Conservation (phyloP, 2,329 filamentous ascomycete species). For the Keithomyces neogunnii region DNA sequence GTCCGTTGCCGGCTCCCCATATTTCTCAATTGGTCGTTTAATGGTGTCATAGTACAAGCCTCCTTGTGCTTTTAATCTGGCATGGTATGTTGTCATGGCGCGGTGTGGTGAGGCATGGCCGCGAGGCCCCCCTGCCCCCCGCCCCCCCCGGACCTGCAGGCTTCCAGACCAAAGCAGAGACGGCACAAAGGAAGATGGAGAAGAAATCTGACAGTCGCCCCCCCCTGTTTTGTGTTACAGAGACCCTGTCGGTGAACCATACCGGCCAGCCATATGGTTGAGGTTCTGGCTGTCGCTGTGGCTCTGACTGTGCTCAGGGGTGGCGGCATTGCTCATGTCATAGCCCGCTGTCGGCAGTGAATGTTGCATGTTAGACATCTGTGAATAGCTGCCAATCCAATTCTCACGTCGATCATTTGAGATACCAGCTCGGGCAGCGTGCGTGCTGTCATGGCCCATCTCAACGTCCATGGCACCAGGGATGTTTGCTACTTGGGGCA, state of each 20-base stretch:
- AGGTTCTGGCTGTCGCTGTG: not conserved
- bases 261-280: not conserved
- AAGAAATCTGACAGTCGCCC: not conserved
- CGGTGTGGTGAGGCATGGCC: too few relatives aligned
- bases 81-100: too few relatives aligned
- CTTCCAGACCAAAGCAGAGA: not conserved
- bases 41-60: not conserved
- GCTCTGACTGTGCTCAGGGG: conserved; percentile 1
- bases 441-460: not conserved
- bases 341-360: not conserved
- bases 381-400: conserved; percentile 4
- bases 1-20: not conserved
- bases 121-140: too few relatives aligned
- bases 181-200: not conserved
- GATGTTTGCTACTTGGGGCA: not conserved
- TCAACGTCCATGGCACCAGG: conserved; percentile 4
- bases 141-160: not conserved
- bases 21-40: not conserved
- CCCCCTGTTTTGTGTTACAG: not conserved
- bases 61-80: not conserved
- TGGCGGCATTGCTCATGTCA: not conserved
- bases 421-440: not conserved
- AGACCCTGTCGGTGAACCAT: not conserved
- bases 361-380: conserved; percentile 1
- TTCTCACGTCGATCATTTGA: not conserved